These are phyloP conservation scores for Acidiella bohemica DNA, from an alignment of 495 filamentous ascomycete species.

Conservation along the genomic window DNA sequence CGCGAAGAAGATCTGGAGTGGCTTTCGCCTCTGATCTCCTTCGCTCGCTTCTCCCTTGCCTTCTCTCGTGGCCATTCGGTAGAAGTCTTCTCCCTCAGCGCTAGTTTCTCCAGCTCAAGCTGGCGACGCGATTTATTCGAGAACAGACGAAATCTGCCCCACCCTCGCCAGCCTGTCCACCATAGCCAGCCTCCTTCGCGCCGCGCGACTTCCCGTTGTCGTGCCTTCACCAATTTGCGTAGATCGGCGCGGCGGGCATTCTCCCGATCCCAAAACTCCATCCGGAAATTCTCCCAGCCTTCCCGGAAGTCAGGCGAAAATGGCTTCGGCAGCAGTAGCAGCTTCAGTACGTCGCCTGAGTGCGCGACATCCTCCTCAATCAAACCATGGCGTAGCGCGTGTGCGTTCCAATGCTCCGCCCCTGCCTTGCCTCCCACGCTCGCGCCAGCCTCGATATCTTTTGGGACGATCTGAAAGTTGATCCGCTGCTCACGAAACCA, in stretches of 20 bases:
- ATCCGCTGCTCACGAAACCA: constrained; percentile 35
- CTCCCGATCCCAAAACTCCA: constrained; percentile 93
- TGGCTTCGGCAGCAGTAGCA: constrained; percentile 82
- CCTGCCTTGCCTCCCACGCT: not conserved
- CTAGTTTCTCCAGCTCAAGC: constrained; percentile 25
- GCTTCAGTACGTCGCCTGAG: constrained; percentile 80
- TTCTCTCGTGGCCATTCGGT: constrained; percentile 1
- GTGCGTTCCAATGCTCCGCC: constrained; percentile 9
- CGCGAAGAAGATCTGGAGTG: constrained; percentile 10
- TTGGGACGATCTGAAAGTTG: constrained; percentile 14
- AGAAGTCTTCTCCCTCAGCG: constrained; percentile 5
- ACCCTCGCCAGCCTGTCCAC: constrained; percentile 58
- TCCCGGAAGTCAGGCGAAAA: constrained; percentile 93
- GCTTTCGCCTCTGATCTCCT: constrained; percentile 1
- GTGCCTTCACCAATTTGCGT: constrained; percentile 50
- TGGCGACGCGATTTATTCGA: constrained; percentile 8
- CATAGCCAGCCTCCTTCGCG: constrained; percentile 66
- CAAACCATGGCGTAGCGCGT: constrained; percentile 10
- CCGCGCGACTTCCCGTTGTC: constrained; percentile 50
- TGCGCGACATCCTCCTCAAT: constrained; percentile 71
- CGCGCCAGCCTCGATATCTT: constrained; percentile 12
- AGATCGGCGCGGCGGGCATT: constrained; percentile 74
- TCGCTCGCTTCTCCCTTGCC: not conserved
- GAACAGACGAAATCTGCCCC: constrained; percentile 27
- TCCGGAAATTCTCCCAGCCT: constrained; percentile 87